Conservation (phyloP, 177 flowering plant genomes). For the Tripterygium wilfordii region DNA sequence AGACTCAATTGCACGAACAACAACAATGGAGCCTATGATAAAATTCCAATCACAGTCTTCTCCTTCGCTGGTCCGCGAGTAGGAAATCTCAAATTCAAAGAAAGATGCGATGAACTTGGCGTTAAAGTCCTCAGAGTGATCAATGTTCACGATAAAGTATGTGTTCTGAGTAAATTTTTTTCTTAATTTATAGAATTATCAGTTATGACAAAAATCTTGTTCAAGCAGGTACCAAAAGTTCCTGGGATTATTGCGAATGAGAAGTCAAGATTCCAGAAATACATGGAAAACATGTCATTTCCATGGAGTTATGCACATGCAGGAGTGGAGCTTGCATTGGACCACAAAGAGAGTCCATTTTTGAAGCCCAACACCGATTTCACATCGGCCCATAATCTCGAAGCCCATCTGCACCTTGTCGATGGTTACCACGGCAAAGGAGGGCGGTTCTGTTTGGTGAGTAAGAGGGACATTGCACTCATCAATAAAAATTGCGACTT, state of each 20-base stretch:
- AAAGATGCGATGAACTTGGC: conserved; percentile 51
- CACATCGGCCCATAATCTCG: conserved; percentile 50
- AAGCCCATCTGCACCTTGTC: conserved; percentile 57
- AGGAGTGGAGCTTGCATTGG: conserved; percentile 63
- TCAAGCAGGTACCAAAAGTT: conserved; percentile 64
- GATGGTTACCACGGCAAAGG: conserved; percentile 68
- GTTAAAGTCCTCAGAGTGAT: conserved; percentile 54
- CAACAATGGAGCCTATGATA: neutral
- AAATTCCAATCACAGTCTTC: conserved; percentile 51
- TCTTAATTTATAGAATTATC: too few relatives aligned
- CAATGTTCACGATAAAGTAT: conserved; percentile 59
- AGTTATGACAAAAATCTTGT: too few relatives aligned
- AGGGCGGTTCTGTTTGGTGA: conserved; percentile 26
- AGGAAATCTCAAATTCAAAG: conserved; percentile 61
- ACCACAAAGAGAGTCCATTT: conserved; percentile 54
- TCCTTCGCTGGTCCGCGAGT: conserved; percentile 71
- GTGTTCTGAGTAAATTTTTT: too few relatives aligned
- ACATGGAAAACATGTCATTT: conserved; percentile 38
- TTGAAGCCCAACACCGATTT: conserved; percentile 33
- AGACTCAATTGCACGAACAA: conserved; percentile 23
- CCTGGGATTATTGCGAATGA: conserved; percentile 74
- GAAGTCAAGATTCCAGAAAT: conserved; percentile 42
- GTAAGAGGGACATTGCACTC: conserved; percentile 58
- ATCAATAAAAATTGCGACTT: conserved; percentile 65
- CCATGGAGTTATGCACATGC: conserved; percentile 90